Evolutionary conservation across 2,329 filamentous ascomycete genomes (phyloP), one percentile per base, ranked within the genome.

Genomic region (Fusarium burgessii): DNA sequence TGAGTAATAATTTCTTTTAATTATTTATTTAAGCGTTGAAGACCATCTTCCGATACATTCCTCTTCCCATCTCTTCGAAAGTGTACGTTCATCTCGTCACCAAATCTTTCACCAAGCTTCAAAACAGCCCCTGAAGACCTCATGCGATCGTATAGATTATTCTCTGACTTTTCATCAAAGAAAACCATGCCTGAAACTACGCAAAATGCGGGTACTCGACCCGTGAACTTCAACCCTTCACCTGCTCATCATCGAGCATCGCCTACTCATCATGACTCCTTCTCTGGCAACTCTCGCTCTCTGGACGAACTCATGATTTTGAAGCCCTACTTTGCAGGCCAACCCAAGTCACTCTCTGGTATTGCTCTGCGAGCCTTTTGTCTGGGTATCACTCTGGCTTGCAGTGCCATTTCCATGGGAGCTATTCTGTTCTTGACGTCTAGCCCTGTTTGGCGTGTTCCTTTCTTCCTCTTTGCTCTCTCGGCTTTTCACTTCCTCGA

Each of bases 401-500:
- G 80, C 45, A 72, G 80, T 49, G 63, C 81, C 49, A 57, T 79
- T 38, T 52, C 73, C 35, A 78, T 82, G 55, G 40, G 74, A 14
- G 58, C 74, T 47, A 74, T 82, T 58, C 74, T 85, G 15, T 18
- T 79, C 43, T 74, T 79, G 61, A 83, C 82, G 8, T 67, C 79
- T 17, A 84, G 82, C 36, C 84, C 87, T 25, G 80, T 88, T 60
- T 91, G 89, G 89, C 88, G 90, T 61, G 79, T 88, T 11, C 87
- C 89, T 33, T 89, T 91, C 79, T 95, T 95, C 83, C 77, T 92
- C 50, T 83, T 84, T 55, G 84, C 90, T 17, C 90, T 98, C 50
- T 88, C 91, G 29, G 75, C 92, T 33, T 98, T 98, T 83, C 96
- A 99, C 85, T 98, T 97, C 82, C 90, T 98, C 80, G 96, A 99